Base-by-base conservation (phyloP, 768 basidiomycete genomes). In the Suillus alpinus region DNA sequence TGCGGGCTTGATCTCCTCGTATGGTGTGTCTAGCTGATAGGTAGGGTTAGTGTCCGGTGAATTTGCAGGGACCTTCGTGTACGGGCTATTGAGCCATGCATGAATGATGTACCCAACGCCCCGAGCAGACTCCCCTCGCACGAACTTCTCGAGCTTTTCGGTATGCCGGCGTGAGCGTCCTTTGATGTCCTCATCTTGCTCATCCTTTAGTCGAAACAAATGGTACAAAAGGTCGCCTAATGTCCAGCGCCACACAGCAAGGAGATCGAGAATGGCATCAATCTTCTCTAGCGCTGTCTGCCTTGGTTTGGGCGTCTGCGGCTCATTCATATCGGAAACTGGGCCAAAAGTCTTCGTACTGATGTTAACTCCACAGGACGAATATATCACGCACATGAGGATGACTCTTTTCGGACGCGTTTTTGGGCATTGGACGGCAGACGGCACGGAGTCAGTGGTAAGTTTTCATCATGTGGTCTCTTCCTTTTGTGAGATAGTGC, bases 151-250 rank as follows among this genome's bases (percentile, higher is more conserved):
- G 16, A 36, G 31, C n/a, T 34, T 18, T 18, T 31, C 31, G 10
- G 52, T 36, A 53, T 53, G 52, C 52, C 31, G 2, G 8, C 16
- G 52, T 8, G 52, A 23, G 37, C 52, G 31, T 40, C 60, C 64
- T 2, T 68, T 68, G 65, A 36, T n/a, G 16, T 40, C 5, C 16
- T 40, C 39, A 40, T 40, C 12, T 40, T 40, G 4, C 23, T 56
- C 36, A 20, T 59, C 57, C 34, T 56, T 26, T 14, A 60, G 59
- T 7, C 46, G 40, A 51, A 63, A 60, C 29, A 59, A 39, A 40
- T 56, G 44, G 46, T 63, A 65, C 23, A 65, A 56, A 23, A 65
- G 50, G 14, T 65, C 56, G 6, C 57, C 36, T 16, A 59, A 6
- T 1, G 41, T 44, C 61, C 61, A 62, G 4, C 32, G 14, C 12